These are phyloP conservation scores for Nephelium lappaceum DNA, from an alignment of 345 rosid genomes.

Conservation along the genomic window DNA sequence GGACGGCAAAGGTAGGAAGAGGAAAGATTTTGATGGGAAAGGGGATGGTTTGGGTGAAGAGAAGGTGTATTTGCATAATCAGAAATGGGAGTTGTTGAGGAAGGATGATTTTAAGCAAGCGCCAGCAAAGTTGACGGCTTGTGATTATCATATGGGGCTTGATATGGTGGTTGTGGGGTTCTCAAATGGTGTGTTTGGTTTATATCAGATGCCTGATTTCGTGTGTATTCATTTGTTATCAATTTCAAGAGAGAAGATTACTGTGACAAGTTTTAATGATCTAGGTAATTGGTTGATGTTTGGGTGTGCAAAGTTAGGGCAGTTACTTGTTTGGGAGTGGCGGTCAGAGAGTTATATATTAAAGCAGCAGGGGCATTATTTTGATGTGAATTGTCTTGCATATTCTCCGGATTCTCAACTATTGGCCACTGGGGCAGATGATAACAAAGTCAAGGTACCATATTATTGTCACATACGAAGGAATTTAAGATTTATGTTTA, in stretches of 20 bases:
- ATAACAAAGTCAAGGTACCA: conserved; percentile 93
- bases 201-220: conserved; percentile 96
- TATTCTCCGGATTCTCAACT: conserved; percentile 94
- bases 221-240: conserved; percentile 84
- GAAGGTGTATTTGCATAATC: conserved; percentile 59
- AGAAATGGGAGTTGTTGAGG: conserved; percentile 73
- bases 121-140: conserved; percentile 67
- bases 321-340: conserved; percentile 98
- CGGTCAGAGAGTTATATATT: conserved; percentile 87
- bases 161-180: conserved; percentile 91
- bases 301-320: conserved; percentile 94
- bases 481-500: not conserved
- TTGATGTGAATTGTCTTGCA: conserved; percentile 85
- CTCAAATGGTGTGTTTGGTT: conserved; percentile 87
- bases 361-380: conserved; percentile 99
- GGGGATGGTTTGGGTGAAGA: conserved; percentile 32
- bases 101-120: conserved; percentile 83
- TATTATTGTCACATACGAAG: not conserved
- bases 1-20: conserved; percentile 54
- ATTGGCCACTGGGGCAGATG: conserved; percentile 96
- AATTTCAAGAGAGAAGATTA: conserved; percentile 84
- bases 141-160: conserved; percentile 81
- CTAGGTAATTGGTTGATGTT: conserved; percentile 95
- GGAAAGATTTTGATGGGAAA: conserved; percentile 63
- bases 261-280: conserved; percentile 80